Evolutionary conservation across 139 green algal species (phyloP).

Genomic region (Tetradesmus obliquus): DNA sequence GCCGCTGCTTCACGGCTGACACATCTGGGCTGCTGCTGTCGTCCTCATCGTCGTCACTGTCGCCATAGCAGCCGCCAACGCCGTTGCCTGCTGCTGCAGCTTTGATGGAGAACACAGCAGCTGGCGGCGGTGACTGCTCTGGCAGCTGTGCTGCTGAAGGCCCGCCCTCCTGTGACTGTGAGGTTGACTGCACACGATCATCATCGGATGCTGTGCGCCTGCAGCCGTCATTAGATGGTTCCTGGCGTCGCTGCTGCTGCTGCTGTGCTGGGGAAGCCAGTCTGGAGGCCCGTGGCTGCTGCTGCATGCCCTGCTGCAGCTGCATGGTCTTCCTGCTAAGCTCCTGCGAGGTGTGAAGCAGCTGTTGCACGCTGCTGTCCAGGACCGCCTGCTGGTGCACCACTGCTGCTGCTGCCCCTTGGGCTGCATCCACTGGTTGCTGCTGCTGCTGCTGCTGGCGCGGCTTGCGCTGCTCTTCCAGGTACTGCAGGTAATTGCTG

Average conservation of each 20-base stretch:
- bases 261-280: not conserved
- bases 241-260: not conserved
- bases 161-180: not conserved
- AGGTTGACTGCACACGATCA: not conserved
- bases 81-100: not conserved
- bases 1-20: constrained; percentile 8
- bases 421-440: not conserved
- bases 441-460: not conserved
- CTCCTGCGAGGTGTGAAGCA: constrained; percentile 22
- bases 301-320: constrained; percentile 4
- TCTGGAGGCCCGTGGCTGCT: not conserved
- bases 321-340: not conserved
- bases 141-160: not conserved
- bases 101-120: not conserved
- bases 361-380: not conserved
- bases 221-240: not conserved
- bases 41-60: not conserved
- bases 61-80: not conserved
- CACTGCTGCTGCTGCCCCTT: constrained; percentile 14
- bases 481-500: constrained; percentile 3
- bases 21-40: not conserved
- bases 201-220: not conserved
- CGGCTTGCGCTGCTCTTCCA: constrained; percentile 30
- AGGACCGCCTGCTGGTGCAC: not conserved
- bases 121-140: not conserved